phyloP scores from a whole-genome alignment of 225 moss, liverwort and hornwort species.

The Rhytidiadelphus loreus region DNA sequence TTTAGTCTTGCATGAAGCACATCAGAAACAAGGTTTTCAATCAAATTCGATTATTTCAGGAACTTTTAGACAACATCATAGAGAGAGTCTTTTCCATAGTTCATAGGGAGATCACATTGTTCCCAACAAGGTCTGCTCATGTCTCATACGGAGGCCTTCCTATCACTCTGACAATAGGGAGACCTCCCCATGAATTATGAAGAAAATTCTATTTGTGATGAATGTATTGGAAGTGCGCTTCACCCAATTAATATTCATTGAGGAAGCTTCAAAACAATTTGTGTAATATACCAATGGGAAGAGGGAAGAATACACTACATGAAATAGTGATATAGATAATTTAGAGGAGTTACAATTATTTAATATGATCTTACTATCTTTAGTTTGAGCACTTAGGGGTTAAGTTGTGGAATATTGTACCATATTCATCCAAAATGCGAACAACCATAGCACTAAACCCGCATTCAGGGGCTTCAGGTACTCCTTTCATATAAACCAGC shows the following conservation, averaged over 20 bases:
- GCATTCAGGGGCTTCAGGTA: constrained; percentile 72
- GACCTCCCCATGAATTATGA: background rate
- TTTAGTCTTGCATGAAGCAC: background rate
- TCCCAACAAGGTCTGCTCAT: background rate
- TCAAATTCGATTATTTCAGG: background rate
- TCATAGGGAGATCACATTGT: background rate
- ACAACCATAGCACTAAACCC: constrained; percentile 78
- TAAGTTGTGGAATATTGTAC: constrained; percentile 12
- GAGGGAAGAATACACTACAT: background rate
- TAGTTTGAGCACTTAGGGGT: background rate
- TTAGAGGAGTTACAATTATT: background rate
- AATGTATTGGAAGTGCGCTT: background rate
- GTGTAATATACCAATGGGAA: background rate
- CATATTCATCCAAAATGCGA: constrained; percentile 62
- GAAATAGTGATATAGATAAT: background rate
- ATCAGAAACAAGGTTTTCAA: background rate
- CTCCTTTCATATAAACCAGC: constrained; percentile 86
- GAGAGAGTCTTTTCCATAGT: background rate
- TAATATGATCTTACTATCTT: background rate
- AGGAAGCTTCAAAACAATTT: background rate
- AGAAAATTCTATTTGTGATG: background rate
- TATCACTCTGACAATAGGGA: background rate
- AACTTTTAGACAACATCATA: background rate
- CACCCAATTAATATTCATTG: background rate
- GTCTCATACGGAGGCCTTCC: background rate